phyloP scores from a whole-genome alignment of 108 stramenopile genomes.

The Cylindrotheca closterium region DNA sequence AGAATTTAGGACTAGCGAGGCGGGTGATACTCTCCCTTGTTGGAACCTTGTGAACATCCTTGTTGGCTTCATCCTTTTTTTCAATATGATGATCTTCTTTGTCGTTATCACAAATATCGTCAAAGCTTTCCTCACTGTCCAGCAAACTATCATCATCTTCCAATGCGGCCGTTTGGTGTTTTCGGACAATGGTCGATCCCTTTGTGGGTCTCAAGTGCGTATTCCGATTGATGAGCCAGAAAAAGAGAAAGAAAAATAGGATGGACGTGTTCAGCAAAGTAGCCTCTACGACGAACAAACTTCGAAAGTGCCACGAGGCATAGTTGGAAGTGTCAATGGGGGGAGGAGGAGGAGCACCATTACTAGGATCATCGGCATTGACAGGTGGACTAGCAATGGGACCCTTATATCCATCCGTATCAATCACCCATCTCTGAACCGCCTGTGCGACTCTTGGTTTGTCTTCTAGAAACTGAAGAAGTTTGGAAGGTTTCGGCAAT shows the following conservation, averaged over 20 bases:
- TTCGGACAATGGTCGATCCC: slow-evolving; percentile 11
- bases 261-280: slow-evolving; percentile 14
- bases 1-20: no score
- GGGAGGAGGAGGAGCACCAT: no score
- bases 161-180: background rate
- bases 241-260: slow-evolving; percentile 4
- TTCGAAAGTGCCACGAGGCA: slow-evolving; percentile 22
- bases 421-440: background rate
- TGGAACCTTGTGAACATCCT: no score
- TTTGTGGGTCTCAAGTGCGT: slow-evolving; percentile 12
- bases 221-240: slow-evolving; percentile 26
- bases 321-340: background rate
- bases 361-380: no score
- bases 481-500: background rate
- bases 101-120: slow-evolving; percentile 8
- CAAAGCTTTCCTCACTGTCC: background rate
- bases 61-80: background rate
- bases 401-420: background rate
- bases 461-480: background rate
- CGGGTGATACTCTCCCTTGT: no score
- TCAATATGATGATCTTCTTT: background rate
- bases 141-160: background rate
- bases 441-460: background rate
- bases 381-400: no score
- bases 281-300: slow-evolving; percentile 20